A percentile compares a stretch with the other conserved stretches of the same genome.
phyloP scores from a whole-genome alignment of 108 stramenopile species.

The Pseudonitzschia pungens region DNA sequence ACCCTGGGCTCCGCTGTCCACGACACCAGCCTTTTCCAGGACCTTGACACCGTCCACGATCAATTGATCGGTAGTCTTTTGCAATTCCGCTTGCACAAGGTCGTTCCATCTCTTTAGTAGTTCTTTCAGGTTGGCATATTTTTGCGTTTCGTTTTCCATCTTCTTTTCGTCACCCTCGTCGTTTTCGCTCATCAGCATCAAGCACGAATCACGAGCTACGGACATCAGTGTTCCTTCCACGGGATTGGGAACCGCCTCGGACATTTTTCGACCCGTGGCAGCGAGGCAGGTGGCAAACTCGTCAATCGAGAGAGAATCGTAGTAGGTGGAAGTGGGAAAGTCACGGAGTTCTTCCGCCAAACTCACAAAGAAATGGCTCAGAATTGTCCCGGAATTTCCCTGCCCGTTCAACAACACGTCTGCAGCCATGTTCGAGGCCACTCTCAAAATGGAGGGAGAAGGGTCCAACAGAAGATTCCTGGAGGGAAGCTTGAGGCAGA shows the following conservation, averaged over 20 bases:
- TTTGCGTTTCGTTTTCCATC: background rate
- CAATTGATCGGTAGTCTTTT: slow-evolving; percentile 31
- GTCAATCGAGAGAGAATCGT: slow-evolving; percentile 20
- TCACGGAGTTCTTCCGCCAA: slow-evolving; percentile 30
- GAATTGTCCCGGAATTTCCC: slow-evolving; percentile 38
- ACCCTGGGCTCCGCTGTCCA: slow-evolving; percentile 41
- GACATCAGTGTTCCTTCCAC: slow-evolving; percentile 34
- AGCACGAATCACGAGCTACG: slow-evolving; percentile 32
- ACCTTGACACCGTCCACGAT: slow-evolving; percentile 44
- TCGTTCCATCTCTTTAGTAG: slow-evolving; percentile 23
- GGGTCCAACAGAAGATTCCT: slow-evolving; percentile 30
- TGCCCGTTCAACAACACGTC: slow-evolving; percentile 41
- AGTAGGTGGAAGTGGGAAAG: background rate
- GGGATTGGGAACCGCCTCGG: slow-evolving; percentile 24
- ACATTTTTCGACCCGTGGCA: slow-evolving; percentile 25
- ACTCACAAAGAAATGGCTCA: slow-evolving; percentile 32
- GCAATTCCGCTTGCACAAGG: slow-evolving; percentile 18
- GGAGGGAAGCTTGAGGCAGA: slow-evolving; percentile 36
- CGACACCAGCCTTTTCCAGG: slow-evolving; percentile 39
- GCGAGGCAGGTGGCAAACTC: slow-evolving; percentile 26
- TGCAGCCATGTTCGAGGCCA: slow-evolving; percentile 35
- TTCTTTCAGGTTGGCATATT: slow-evolving; percentile 22
- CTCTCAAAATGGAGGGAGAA: slow-evolving; percentile 9
- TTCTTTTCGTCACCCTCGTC: background rate
- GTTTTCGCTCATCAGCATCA: background rate